A percentile compares a stretch with the other conserved stretches of the same genome.
Conservation (phyloP, 2,329 filamentous ascomycete species). For the Colletotrichum spaethianum region DNA sequence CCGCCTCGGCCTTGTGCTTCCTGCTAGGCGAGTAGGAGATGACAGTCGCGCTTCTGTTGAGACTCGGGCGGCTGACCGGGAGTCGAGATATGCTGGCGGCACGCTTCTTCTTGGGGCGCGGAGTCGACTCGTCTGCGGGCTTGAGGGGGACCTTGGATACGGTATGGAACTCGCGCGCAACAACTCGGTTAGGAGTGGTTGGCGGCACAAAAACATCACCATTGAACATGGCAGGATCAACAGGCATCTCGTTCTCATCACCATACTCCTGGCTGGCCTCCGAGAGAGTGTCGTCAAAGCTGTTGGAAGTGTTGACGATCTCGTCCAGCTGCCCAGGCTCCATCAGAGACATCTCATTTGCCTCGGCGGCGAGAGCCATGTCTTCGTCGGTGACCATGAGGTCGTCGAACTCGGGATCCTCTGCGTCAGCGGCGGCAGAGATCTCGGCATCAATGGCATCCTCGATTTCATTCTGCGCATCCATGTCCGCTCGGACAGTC, state of each 20-base stretch:
- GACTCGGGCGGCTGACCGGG: conserved; percentile 58
- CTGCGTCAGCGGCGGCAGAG: conserved; percentile 46
- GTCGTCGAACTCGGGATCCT: conserved; percentile 58
- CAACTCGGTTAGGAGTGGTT: conserved; percentile 69
- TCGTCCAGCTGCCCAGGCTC: conserved; percentile 59
- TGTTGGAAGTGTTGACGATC: conserved; percentile 45
- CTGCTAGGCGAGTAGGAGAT: conserved; percentile 70
- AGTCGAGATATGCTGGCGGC: conserved; percentile 66
- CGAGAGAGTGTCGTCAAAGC: conserved; percentile 65
- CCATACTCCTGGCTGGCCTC: conserved; percentile 77
- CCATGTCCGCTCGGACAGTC: conserved; percentile 56
- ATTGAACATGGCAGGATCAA: conserved; percentile 62
- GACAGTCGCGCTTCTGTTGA: conserved; percentile 65
- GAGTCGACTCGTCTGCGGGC: conserved; percentile 71
- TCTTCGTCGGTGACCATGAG: conserved; percentile 69
- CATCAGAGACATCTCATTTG: conserved; percentile 72
- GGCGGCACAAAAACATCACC: conserved; percentile 54
- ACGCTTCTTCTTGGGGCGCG: conserved; percentile 63
- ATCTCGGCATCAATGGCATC: conserved; percentile 55
- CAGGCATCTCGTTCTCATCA: conserved; percentile 74
- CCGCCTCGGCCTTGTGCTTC: conserved; percentile 51
- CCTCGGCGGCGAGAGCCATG: conserved; percentile 69
- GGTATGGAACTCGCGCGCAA: conserved; percentile 76
- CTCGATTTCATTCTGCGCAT: conserved; percentile 50
- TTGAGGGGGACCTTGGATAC: conserved; percentile 85